phyloP scores from a whole-genome alignment of 495 filamentous ascomycete genomes.

The Lasiosphaeria miniovina region DNA sequence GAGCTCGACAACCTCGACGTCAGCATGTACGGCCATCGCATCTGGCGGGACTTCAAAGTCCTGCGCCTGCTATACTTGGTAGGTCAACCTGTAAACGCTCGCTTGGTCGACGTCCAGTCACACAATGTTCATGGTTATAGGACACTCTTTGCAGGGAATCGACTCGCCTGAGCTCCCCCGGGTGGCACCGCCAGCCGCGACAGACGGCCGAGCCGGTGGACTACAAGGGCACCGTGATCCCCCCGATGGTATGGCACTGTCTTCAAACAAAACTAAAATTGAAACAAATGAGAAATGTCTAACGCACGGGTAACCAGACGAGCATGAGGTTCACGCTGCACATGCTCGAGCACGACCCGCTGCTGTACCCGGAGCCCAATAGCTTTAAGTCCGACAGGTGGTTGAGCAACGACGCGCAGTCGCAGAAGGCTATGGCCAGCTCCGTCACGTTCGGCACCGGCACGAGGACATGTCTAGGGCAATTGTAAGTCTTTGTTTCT shows the following conservation, averaged over 20 bases:
- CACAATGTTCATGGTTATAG: neutral
- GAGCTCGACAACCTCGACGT: slow-evolving; percentile 9
- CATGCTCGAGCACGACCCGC: slow-evolving; percentile 5
- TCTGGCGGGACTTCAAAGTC: slow-evolving; percentile 6
- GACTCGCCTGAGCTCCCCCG: slow-evolving; percentile 7
- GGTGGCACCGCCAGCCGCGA: slow-evolving; percentile 10
- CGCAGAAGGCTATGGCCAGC: slow-evolving; percentile 4
- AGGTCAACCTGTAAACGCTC: neutral
- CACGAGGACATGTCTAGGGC: slow-evolving; percentile 6
- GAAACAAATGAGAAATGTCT: neutral
- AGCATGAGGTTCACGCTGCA: slow-evolving; percentile 10
- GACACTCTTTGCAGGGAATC: slow-evolving; percentile 6
- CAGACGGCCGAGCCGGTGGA: neutral
- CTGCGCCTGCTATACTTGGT: slow-evolving; percentile 9
- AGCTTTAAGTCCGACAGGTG: slow-evolving; percentile 3
- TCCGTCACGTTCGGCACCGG: slow-evolving; percentile 10
- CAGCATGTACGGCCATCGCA: slow-evolving; percentile 1
- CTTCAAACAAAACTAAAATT: neutral
- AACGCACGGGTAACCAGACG: neutral
- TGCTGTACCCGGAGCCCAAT: slow-evolving; percentile 7
- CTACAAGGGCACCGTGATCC: slow-evolving; percentile 5
- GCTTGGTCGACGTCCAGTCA: neutral
- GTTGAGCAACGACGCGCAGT: slow-evolving; percentile 1
- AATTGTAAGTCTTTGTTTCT: slow-evolving; percentile 2
- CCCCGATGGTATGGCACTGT: neutral